Percentiles rank a stretch among this genome's conserved stretches.
Conservation (phyloP, 1,139 yeast genomes). For the Nematodospora anomalae region DNA sequence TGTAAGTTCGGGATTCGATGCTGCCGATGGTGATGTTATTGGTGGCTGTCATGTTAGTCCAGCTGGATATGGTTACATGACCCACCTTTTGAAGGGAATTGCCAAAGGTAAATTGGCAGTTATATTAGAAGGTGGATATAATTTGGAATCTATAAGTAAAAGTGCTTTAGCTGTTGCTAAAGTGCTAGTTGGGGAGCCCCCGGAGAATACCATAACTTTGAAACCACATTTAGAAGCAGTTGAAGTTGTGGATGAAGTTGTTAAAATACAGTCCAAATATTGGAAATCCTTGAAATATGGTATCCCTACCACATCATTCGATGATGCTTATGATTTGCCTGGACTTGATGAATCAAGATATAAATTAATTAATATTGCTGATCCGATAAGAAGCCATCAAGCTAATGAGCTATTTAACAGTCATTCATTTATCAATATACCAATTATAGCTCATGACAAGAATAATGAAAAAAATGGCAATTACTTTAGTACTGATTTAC, state of each 20-base stretch:
- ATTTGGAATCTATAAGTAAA: constrained; percentile 82
- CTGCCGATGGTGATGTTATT: constrained; percentile 96
- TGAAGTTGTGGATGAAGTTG: constrained; percentile 84
- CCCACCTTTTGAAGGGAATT: constrained; percentile 82
- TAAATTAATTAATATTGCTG: constrained; percentile 53
- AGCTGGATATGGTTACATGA: constrained; percentile 94
- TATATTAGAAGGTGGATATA: constrained; percentile 95
- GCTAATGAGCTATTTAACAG: constrained; percentile 53
- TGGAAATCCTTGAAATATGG: constrained; percentile 90
- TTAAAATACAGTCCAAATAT: constrained; percentile 75
- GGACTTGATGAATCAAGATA: constrained; percentile 28
- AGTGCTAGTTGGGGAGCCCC: constrained; percentile 92
- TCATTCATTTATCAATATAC: constrained; percentile 65
- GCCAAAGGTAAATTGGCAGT: constrained; percentile 90
- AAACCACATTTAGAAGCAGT: constrained; percentile 77
- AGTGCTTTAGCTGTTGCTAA: constrained; percentile 93
- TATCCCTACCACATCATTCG: constrained; percentile 37
- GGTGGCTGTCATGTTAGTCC: constrained; percentile 99
- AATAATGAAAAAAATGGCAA: constrained; percentile 24
- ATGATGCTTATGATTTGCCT: constrained; percentile 40
- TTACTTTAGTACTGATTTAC: constrained; percentile 42
- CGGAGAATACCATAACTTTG: constrained; percentile 62
- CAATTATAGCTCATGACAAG: constrained; percentile 45
- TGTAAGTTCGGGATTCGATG: constrained; percentile 95
- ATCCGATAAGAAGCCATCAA: constrained; percentile 74